Conservation (phyloP, 2,329 filamentous ascomycete species). For the Penicillium sp. region DNA sequence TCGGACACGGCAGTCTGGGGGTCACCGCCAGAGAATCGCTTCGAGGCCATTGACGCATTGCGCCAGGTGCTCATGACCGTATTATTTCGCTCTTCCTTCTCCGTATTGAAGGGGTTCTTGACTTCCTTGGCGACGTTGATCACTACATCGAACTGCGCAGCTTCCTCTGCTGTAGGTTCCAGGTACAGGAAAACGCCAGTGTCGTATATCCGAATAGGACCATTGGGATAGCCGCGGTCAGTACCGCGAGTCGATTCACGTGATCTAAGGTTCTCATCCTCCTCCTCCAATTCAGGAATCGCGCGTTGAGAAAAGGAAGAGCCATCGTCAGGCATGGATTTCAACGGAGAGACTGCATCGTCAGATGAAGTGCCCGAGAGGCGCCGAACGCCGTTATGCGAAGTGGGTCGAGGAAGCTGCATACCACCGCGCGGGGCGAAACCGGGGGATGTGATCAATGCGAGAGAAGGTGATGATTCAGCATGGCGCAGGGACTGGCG, state of each 20-base stretch:
- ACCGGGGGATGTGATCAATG: constrained; percentile 54
- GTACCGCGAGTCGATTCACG: constrained; percentile 64
- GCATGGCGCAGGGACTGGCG: constrained; percentile 60
- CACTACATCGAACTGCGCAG: constrained; percentile 62
- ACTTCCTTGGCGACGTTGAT: constrained; percentile 69
- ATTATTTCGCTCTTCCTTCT: constrained; percentile 33
- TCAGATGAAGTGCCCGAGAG: constrained; percentile 32
- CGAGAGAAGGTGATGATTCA: constrained; percentile 63
- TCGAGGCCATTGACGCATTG: constrained; percentile 45
- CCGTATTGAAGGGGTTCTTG: constrained; percentile 56
- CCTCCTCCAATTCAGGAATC: constrained; percentile 54
- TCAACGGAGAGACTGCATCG: constrained; percentile 32
- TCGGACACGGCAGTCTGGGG: constrained; percentile 50
- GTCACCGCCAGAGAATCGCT: constrained; percentile 40
- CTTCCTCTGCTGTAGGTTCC: constrained; percentile 63
- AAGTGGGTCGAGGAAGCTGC: constrained; percentile 48
- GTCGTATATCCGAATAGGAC: constrained; percentile 66
- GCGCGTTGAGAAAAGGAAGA: constrained; percentile 30
- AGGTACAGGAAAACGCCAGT: constrained; percentile 64
- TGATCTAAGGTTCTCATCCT: constrained; percentile 47
- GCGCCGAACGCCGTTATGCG: constrained; percentile 34
- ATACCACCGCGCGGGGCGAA: constrained; percentile 54
- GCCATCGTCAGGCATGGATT: constrained; percentile 31
- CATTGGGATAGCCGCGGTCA: constrained; percentile 65
- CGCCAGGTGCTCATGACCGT: constrained; percentile 51